Conservation (phyloP, 352 stramenopile genomes). For the Phytophthora hybrid region DNA sequence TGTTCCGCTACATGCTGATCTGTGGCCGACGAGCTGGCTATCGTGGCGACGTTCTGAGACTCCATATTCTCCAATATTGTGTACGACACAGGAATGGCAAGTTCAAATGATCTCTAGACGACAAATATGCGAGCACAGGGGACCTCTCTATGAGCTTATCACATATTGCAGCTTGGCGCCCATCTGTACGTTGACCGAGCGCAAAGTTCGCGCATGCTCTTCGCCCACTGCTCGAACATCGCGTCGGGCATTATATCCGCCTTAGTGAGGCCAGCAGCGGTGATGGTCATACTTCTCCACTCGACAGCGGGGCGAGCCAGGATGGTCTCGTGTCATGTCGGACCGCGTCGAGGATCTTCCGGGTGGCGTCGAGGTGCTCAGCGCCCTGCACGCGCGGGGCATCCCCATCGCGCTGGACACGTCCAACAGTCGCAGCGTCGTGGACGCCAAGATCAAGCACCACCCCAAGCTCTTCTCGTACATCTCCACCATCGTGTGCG, state of each 20-base stretch:
- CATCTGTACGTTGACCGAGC: no score
- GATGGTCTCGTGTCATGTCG: conserved; percentile 80
- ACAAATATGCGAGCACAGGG: no score
- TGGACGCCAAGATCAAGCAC: conserved; percentile 69
- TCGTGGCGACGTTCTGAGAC: no score
- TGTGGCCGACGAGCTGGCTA: no score
- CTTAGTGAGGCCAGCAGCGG: conserved; percentile 37
- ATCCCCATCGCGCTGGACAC: conserved; percentile 77
- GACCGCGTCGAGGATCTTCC: conserved; percentile 61
- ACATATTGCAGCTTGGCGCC: no score
- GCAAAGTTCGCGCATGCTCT: conserved; percentile 62
- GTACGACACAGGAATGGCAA: no score
- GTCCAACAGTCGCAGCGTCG: conserved; percentile 70
- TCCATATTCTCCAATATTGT: no score
- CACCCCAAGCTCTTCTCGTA: conserved; percentile 81
- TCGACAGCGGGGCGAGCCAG: conserved; percentile 70
- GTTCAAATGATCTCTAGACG: no score
- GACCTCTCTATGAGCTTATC: no score
- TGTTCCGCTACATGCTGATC: no score
- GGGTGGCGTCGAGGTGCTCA: conserved; percentile 58
- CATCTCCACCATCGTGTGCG: conserved; percentile 78
- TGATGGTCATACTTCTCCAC: conserved; percentile 81
- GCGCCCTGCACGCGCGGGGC: conserved; percentile 52
- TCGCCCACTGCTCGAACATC: conserved; percentile 71
- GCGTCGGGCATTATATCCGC: conserved; percentile 60